Conservation (phyloP, 139 green algal genomes). For the Zygnema circumcarinatum region DNA sequence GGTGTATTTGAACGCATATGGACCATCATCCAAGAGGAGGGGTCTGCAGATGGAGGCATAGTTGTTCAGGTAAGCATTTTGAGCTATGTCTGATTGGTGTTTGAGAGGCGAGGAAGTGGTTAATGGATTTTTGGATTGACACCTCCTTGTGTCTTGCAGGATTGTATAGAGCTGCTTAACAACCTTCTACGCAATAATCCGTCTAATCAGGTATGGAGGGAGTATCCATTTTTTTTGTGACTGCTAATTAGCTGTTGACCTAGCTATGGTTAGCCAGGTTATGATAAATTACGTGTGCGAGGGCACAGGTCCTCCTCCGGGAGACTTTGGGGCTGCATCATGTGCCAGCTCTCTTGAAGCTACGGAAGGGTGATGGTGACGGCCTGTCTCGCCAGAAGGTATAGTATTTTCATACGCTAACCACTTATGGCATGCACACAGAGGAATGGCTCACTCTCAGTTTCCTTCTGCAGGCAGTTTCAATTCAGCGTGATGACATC, state of each 20-base stretch:
- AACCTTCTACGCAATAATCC: slow-evolving; percentile 81
- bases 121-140: no score
- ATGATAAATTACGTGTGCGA: no score
- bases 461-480: no score
- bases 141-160: no score
- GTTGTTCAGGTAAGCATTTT: slow-evolving; percentile 75
- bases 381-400: slow-evolving; percentile 66
- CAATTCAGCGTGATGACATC: neutral
- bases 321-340: slow-evolving; percentile 45
- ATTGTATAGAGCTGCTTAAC: slow-evolving; percentile 87
- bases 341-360: slow-evolving; percentile 36
- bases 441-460: no score
- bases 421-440: neutral
- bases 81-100: no score
- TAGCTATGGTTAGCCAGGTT: no score
- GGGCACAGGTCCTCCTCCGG: slow-evolving; percentile 17
- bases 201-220: slow-evolving; percentile 79
- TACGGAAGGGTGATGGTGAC: slow-evolving; percentile 35
- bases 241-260: slow-evolving; percentile 10
- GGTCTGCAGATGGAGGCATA: slow-evolving; percentile 75
- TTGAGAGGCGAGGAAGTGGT: no score
- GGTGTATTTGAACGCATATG: slow-evolving; percentile 87
- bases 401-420: neutral
- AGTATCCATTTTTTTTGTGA: no score
- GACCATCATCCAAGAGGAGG: slow-evolving; percentile 81